phyloP scores from a whole-genome alignment of 371 early-diverging fungal genomes.

The Choanephora cucurbitarum region DNA sequence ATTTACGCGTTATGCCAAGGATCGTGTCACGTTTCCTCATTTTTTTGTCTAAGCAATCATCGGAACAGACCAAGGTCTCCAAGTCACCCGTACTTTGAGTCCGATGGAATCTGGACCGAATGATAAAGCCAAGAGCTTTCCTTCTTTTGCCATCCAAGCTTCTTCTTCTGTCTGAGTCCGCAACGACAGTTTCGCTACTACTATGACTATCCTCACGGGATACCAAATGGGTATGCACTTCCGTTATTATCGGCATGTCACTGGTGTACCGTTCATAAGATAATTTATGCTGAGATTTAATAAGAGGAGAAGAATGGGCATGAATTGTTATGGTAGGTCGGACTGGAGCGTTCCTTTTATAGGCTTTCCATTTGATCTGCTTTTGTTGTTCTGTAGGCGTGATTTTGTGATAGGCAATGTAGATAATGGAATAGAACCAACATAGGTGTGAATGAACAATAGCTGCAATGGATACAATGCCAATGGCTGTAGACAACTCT shows the following conservation, averaged over 20 bases:
- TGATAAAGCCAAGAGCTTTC: constrained; percentile 7
- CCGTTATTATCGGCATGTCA: constrained; percentile 1
- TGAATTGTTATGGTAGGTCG: constrained; percentile 1
- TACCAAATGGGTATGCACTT: constrained; percentile 1
- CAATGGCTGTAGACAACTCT: neutral
- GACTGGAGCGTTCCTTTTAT: constrained; percentile 1
- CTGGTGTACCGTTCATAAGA: neutral
- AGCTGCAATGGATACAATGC: constrained; percentile 12
- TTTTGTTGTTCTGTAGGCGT: neutral
- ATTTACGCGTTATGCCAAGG: constrained; percentile 16
- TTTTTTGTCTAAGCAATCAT: constrained; percentile 2
- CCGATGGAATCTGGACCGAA: constrained; percentile 16
- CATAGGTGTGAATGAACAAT: constrained; percentile 20
- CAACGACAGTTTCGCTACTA: neutral
- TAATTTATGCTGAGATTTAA: constrained; percentile 9
- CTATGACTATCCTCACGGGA: constrained; percentile 1
- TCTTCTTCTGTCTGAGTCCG: neutral
- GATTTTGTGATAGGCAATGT: constrained; percentile 16
- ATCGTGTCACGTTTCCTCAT: constrained; percentile 17
- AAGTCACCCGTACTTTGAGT: constrained; percentile 7
- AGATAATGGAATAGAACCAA: constrained; percentile 25
- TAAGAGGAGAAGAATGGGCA: constrained; percentile 12
- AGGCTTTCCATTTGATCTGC: constrained; percentile 3
- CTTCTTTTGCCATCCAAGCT: constrained; percentile 1
- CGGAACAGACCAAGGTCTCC: neutral